phyloP scores from a whole-genome alignment of 2,329 filamentous ascomycete species.

The Apiospora phragmitis region DNA sequence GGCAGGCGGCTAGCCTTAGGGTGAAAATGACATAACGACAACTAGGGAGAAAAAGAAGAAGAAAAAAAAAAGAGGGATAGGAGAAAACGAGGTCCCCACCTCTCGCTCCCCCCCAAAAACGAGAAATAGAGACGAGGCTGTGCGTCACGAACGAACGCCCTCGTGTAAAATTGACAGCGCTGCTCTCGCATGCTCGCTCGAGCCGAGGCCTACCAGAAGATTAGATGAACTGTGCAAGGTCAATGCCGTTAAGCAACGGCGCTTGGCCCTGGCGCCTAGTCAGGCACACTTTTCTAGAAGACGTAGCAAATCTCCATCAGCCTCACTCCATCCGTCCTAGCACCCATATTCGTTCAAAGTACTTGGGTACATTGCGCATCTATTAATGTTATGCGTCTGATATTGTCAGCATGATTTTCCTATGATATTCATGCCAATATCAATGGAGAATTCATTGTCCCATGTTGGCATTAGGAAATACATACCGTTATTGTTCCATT shows the following conservation, averaged over 20 bases:
- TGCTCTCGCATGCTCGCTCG: not conserved
- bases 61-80: no score
- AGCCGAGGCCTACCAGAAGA: not conserved
- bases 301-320: not conserved
- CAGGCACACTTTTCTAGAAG: not conserved
- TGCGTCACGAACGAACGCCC: not conserved
- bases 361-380: not conserved
- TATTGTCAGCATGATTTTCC: not conserved
- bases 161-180: not conserved
- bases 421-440: not conserved
- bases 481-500: not conserved
- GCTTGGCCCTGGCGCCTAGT: not conserved
- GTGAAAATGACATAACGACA: not conserved
- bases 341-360: no score
- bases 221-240: not conserved
- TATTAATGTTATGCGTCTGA: not conserved
- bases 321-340: not conserved
- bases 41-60: not conserved
- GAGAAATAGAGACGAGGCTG: not conserved
- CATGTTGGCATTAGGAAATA: not conserved
- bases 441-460: not conserved
- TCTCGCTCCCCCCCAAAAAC: not conserved
- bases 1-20: not conserved
- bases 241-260: not conserved
- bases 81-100: no score